Evolutionary conservation across 345 rosid species (phyloP).

Genomic region (Populus tremula): DNA sequence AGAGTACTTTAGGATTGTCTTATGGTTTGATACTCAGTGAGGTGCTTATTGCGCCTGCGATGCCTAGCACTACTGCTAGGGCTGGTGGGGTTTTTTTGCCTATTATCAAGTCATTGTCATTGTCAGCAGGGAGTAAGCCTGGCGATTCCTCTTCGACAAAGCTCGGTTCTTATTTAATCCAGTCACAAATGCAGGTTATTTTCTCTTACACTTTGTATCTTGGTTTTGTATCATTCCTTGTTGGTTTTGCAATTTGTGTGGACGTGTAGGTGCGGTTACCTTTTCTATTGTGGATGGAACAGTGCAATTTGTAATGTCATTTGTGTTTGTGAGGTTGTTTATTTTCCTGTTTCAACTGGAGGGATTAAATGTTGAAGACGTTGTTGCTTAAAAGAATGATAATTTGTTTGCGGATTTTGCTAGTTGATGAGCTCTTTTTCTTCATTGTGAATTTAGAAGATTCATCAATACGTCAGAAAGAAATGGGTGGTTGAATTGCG

Average conservation of each 20-base stretch:
- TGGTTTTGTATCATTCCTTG: neutral
- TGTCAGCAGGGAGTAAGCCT: slow-evolving; percentile 80
- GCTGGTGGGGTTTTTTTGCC: slow-evolving; percentile 97
- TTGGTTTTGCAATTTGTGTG: neutral
- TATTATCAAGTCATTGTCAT: slow-evolving; percentile 70
- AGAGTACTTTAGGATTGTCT: slow-evolving; percentile 85
- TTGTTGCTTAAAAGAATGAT: neutral
- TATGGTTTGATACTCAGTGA: slow-evolving; percentile 86
- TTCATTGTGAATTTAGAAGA: neutral
- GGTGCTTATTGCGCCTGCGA: slow-evolving; percentile 88
- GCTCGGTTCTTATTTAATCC: slow-evolving; percentile 76
- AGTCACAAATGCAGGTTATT: slow-evolving; percentile 82
- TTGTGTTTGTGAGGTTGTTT: neutral
- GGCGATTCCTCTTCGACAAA: slow-evolving; percentile 68
- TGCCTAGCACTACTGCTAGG: slow-evolving; percentile 96
- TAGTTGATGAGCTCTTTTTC: neutral
- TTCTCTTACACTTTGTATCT: neutral
- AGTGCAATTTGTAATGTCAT: neutral
- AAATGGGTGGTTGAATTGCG: neutral
- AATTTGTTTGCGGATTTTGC: neutral
- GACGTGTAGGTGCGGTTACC: neutral
- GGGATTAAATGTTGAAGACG: neutral
- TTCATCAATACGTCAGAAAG: neutral
- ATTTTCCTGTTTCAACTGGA: neutral
- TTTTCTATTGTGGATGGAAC: neutral